phyloP scores from a whole-genome alignment of 2,329 filamentous ascomycete species.

The Dactylonectria macrodidyma region DNA sequence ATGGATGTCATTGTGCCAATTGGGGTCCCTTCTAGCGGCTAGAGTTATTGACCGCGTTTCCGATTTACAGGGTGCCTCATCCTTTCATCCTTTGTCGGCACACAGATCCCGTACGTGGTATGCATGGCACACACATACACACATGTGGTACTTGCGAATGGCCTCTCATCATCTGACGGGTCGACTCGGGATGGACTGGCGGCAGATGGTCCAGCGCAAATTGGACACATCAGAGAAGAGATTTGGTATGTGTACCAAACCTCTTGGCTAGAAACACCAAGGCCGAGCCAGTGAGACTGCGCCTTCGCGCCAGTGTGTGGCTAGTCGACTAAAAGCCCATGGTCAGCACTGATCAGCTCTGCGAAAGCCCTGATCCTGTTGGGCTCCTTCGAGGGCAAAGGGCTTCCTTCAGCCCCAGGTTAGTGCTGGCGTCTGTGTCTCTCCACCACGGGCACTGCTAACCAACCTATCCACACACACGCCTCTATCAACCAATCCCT shows the following conservation, averaged over 20 bases:
- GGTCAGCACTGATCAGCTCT: too few species aligned
- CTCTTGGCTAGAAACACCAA: conserved; percentile 33
- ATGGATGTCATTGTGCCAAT: neutral
- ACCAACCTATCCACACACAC: too few species aligned
- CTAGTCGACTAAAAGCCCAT: too few species aligned
- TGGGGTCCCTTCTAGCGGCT: neutral
- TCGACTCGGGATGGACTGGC: neutral
- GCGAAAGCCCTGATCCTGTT: neutral
- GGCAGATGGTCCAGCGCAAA: conserved; percentile 12
- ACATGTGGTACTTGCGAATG: too few species aligned
- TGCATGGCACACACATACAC: too few species aligned
- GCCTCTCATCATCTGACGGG: neutral
- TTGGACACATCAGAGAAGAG: conserved; percentile 13
- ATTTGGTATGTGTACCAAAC: conserved; percentile 33
- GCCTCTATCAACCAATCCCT: too few species aligned
- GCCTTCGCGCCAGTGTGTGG: neutral
- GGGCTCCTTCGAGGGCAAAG: neutral
- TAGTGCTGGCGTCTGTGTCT: neutral
- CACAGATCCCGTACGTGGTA: neutral
- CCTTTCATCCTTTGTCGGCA: neutral
- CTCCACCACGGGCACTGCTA: neutral
- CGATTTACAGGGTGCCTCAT: neutral
- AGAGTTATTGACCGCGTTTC: neutral
- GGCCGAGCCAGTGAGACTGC: neutral
- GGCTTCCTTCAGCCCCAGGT: neutral